Base-by-base conservation (phyloP, 495 filamentous ascomycete genomes). In the Podospora sp. region DNA sequence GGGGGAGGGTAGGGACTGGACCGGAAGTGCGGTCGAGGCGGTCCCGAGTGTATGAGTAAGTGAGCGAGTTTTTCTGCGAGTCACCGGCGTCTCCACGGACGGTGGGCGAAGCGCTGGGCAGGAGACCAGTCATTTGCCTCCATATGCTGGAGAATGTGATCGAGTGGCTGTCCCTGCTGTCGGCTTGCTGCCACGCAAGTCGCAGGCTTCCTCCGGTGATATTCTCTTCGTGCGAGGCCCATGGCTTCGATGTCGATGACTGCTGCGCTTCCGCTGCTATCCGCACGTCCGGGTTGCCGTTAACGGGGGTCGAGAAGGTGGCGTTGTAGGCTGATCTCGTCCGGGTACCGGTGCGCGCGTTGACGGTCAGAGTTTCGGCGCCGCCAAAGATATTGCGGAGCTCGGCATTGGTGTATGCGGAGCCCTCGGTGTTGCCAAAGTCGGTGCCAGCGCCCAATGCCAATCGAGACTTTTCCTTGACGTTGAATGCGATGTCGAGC, bases 341-440 rank as follows among this genome's bases (percentile, higher is more conserved):
- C 29, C 95, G 86, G 36, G 93, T 97, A 26, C 95, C 95, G 27
- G 93, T 78, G 0, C 92, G 91, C 18, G 92, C 94, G 72, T 95
- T 92, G 55, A 96, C 76, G 5, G 81, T 82, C 63, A 98, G 77
- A n/a, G 87, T 88, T 79, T 99, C 95, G 18, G 95, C 94, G 26
- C 96, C 96, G 49, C 95, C 95, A 73, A 98, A 94, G 51, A 99
- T 85, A 79, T 99, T 99, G 57, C 96, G 89, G 77, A 91, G 87
- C 14, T 91, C 83, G 29, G 91, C 83, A 63, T 94, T 92, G 63
- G 91, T 86, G 75, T 96, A 97, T 1, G 94, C 94, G 3, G 91
- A 94, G 18, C 93, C 96, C 77, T 98, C 96, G 14, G 90, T 84
- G 71, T 94, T 93, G 61, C 96, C 95, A 26, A 96, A 81, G 71